Evolutionary conservation across 106 monocot species (phyloP).

Genomic region (Dactylorhiza incarnata): DNA sequence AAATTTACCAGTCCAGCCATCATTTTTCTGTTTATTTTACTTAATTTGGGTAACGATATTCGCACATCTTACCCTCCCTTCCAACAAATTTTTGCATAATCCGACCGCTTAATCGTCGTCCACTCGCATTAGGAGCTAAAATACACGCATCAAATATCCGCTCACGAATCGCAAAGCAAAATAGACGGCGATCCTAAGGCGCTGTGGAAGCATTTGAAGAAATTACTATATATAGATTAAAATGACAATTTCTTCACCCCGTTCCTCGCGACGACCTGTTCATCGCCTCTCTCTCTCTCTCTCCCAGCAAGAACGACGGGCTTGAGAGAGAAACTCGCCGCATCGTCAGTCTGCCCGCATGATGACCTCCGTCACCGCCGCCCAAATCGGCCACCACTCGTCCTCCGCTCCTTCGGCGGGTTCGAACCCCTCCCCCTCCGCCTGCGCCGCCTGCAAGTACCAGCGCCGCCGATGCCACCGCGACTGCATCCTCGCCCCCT

Average conservation of each 20-base stretch:
- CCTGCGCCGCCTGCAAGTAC: conserved; percentile 67
- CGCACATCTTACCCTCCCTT: no score
- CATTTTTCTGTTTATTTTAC: no score
- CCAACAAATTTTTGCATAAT: no score
- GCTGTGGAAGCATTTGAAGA: no score
- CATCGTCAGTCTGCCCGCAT: background rate
- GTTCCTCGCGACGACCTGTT: background rate
- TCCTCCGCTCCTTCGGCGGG: background rate
- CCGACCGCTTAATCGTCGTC: no score
- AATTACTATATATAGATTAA: no score
- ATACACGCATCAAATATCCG: no score
- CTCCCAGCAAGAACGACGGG: background rate
- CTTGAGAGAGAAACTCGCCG: background rate
- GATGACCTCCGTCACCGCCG: background rate
- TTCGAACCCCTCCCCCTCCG: background rate
- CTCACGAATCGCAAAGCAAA: no score
- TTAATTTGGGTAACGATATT: no score
- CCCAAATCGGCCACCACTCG: background rate
- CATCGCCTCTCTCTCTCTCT: background rate
- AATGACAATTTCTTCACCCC: background rate
- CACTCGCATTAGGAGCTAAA: no score
- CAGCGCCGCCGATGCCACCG: conserved; percentile 52
- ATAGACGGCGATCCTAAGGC: no score
- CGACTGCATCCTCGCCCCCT: conserved; percentile 49
- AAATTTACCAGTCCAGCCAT: no score